phyloP scores from a whole-genome alignment of 2,329 filamentous ascomycete genomes.

The Neopestalotiopsis rosae region DNA sequence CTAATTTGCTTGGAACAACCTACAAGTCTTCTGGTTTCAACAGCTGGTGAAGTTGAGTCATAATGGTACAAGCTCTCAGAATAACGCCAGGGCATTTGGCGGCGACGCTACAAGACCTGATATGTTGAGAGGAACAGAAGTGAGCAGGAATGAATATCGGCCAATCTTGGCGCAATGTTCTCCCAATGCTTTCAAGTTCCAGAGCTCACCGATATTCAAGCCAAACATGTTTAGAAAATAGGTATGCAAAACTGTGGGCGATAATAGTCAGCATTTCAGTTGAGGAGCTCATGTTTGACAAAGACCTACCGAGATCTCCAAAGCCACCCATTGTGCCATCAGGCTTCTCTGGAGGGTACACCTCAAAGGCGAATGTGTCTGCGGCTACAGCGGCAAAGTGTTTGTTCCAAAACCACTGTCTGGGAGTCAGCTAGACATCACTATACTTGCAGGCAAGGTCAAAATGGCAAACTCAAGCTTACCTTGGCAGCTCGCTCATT shows the following conservation, averaged over 20 bases:
- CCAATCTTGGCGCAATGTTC: constrained; percentile 38
- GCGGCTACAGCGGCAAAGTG: constrained; percentile 61
- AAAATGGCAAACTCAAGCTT: neutral
- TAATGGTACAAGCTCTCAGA: constrained; percentile 26
- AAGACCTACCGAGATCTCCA: constrained; percentile 18
- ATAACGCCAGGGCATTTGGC: constrained; percentile 44
- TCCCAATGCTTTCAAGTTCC: constrained; percentile 27
- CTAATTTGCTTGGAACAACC: too few relatives aligned
- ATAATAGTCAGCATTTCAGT: neutral
- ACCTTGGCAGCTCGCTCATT: constrained; percentile 49
- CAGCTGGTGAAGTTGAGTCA: neutral
- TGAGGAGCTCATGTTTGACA: neutral
- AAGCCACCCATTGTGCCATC: constrained; percentile 22
- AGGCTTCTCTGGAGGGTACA: constrained; percentile 45
- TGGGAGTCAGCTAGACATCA: neutral
- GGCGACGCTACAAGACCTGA: constrained; percentile 45
- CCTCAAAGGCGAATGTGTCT: constrained; percentile 60
- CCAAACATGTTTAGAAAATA: constrained; percentile 21
- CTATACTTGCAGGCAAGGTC: neutral
- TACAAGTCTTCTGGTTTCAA: neutral
- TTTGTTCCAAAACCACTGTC: constrained; percentile 62
- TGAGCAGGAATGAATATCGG: constrained; percentile 47
- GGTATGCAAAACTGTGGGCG: constrained; percentile 12
- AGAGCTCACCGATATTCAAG: constrained; percentile 29
- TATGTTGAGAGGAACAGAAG: constrained; percentile 46